phyloP scores from a whole-genome alignment of 805 yeast genomes.

The Kodamaea kaohsiungensis region DNA sequence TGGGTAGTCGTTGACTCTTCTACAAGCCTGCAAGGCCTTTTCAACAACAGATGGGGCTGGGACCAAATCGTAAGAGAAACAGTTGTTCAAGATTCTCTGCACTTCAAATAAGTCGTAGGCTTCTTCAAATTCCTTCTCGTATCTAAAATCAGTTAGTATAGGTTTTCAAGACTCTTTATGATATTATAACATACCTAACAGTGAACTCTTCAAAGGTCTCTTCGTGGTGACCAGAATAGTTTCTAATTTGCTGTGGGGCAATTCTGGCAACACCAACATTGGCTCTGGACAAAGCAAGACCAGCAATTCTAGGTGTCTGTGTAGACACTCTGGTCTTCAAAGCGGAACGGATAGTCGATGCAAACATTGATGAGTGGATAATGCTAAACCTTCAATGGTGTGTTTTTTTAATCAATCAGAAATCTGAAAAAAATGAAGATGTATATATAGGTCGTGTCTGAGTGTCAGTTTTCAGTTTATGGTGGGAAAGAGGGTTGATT shows the following conservation, averaged over 20 bases:
- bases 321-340: slow-evolving; percentile 36
- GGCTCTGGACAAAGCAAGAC: slow-evolving; percentile 27
- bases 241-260: slow-evolving; percentile 47
- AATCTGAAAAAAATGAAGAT: not conserved
- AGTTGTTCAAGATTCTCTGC: slow-evolving; percentile 92
- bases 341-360: slow-evolving; percentile 44
- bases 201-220: slow-evolving; percentile 96
- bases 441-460: not conserved
- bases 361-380: slow-evolving; percentile 26
- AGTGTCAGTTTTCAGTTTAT: not conserved
- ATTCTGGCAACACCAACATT: slow-evolving; percentile 20
- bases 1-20: slow-evolving; percentile 98
- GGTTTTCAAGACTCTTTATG: not conserved
- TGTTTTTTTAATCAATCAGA: slow-evolving; percentile 8
- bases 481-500: not conserved
- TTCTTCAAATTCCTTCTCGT: slow-evolving; percentile 94
- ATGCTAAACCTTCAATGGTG: slow-evolving; percentile 9
- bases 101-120: slow-evolving; percentile 58
- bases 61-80: slow-evolving; percentile 97
- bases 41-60: slow-evolving; percentile 97
- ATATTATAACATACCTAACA: slow-evolving; percentile 50
- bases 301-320: slow-evolving; percentile 31
- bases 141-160: slow-evolving; percentile 49
- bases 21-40: slow-evolving; percentile 94
- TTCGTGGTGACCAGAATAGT: slow-evolving; percentile 82